These are phyloP conservation scores for Craspedostauros australis DNA, from an alignment of 108 stramenopile genomes.

Conservation along the genomic window DNA sequence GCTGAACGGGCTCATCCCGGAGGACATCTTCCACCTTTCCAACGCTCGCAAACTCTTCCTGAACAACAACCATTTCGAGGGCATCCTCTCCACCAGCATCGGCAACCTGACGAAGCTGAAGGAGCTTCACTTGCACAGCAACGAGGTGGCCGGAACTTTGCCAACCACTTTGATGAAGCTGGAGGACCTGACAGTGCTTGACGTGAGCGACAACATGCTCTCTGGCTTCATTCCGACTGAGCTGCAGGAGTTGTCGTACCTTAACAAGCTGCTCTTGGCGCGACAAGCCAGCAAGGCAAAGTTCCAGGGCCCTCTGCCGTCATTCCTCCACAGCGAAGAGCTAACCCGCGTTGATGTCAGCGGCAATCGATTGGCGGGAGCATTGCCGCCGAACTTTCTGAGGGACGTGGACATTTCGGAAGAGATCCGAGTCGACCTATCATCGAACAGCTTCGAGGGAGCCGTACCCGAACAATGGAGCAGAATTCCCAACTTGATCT, in stretches of 20 bases:
- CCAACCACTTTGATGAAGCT: conserved; percentile 41
- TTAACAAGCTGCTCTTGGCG: conserved; percentile 1
- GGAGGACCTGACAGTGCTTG: conserved; percentile 32
- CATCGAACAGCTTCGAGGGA: conserved; percentile 9
- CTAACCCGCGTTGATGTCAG: conserved; percentile 3
- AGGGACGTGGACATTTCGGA: not conserved
- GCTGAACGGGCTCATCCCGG: conserved; percentile 51
- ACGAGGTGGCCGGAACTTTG: conserved; percentile 38
- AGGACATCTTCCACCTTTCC: conserved; percentile 39
- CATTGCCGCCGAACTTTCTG: conserved; percentile 14
- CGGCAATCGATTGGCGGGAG: conserved; percentile 23
- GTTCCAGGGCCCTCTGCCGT: conserved; percentile 9
- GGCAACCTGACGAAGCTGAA: conserved; percentile 28
- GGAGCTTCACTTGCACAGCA: conserved; percentile 21
- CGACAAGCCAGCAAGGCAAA: conserved; percentile 7
- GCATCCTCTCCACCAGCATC: conserved; percentile 34
- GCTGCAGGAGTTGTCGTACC: conserved; percentile 29
- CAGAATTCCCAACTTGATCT: conserved; percentile 24
- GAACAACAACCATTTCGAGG: conserved; percentile 46
- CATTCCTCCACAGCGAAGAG: conserved; percentile 6
- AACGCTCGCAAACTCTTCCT: conserved; percentile 39
- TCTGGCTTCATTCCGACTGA: conserved; percentile 51
- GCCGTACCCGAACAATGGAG: conserved; percentile 9
- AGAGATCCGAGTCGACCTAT: conserved; percentile 12
- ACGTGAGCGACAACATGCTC: conserved; percentile 44